Conservation (phyloP, 2,329 filamentous ascomycete species). For the Didymella glomerata region DNA sequence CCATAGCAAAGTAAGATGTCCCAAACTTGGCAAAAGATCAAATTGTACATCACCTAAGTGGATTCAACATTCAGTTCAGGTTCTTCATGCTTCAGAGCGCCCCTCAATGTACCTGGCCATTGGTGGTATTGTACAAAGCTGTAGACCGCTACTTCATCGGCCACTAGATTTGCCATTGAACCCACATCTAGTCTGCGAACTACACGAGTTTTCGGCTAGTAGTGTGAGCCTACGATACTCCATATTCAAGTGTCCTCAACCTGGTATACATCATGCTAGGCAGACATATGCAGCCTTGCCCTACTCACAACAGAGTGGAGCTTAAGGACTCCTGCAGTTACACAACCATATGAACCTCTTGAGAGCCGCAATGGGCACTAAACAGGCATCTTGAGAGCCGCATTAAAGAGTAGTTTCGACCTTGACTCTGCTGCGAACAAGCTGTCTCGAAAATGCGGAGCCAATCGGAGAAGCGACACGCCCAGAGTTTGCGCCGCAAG, state of each 20-base stretch:
- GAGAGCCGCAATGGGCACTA: neutral
- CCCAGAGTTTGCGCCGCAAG: constrained; percentile 22
- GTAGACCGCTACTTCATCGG: constrained; percentile 4
- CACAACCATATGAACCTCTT: neutral
- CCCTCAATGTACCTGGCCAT: neutral
- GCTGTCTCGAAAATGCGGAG: constrained; percentile 10
- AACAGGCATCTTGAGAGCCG: neutral
- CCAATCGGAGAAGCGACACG: constrained; percentile 15
- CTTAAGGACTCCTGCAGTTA: neutral
- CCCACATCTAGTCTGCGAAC: neutral
- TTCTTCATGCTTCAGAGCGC: neutral
- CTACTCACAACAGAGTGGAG: neutral
- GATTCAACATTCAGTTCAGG: too few species aligned
- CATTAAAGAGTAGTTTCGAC: constrained; percentile 11
- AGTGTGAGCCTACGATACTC: too few species aligned
- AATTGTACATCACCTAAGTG: too few species aligned
- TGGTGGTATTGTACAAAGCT: neutral
- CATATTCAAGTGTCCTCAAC: neutral
- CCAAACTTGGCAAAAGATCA: too few species aligned
- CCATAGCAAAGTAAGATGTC: too few species aligned
- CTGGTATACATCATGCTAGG: neutral
- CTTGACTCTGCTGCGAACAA: constrained; percentile 25
- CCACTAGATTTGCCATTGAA: neutral
- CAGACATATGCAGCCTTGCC: neutral
- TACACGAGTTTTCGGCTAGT: neutral